Base-by-base conservation (phyloP, 1,139 yeast genomes). In the Yamadazyma membranifaciens region DNA sequence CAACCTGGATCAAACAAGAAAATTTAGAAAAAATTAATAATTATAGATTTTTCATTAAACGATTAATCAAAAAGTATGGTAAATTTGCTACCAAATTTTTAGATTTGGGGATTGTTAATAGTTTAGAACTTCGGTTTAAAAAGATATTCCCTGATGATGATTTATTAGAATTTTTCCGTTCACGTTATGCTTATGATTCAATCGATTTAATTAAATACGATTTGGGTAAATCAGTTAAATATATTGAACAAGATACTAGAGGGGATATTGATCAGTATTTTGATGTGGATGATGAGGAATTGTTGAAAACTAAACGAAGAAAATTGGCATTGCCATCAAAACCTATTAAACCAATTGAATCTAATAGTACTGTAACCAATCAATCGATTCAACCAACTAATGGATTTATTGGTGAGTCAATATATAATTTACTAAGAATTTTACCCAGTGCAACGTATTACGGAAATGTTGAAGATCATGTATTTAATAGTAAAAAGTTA, bases 71-170 rank as follows among this genome's bases (percentile, higher is more conserved):
- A 36, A 51, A 43, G 32, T 59, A 65, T 45, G 61, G 65, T 34
- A 53, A 60, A 12, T 65, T 60, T 52, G 63, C 69, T 2, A 55
- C 63, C 12, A 59, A 61, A 37, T 83, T 76, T 56, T 83, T 92
- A 36, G 91, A 86, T 48, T 62, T 87, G 29, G 75, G 78, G 36
- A 84, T 87, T 11, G 81, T 88, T 3, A 67, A 75, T 39, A 74
- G 79, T 45, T 71, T 91, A 35, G 91, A 86, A 46, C 71, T 70
- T 40, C 74, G 95, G 43, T 89, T 77, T 57, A 69, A 74, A 32
- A 83, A 80, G 45, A 64, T 74, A 33, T 88, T 86, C 57, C 87
- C 91, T 0, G 75, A 80, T 11, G 80, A 78, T 37, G 75, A 70
- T 46, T 66, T 72, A 11, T 55, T 72, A 33, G 64, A 60, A 10